Evolutionary conservation across 257 asterid genomes (phyloP), one percentile per base, ranked within the genome.

Genomic region (Cinchona pubescens): DNA sequence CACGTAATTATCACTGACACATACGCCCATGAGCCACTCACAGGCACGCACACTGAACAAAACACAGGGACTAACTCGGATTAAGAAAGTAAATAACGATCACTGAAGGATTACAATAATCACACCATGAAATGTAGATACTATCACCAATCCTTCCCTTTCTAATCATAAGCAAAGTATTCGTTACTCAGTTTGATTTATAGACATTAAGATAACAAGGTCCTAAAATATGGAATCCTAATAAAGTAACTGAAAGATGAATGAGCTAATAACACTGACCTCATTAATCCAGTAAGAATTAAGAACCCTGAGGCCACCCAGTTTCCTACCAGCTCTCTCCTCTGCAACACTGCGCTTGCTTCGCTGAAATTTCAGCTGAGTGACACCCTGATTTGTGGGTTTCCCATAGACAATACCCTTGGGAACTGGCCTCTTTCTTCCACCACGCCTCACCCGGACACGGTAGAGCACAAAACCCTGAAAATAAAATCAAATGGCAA

Each of bases 311-410:
- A 79, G 82, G 32, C 82, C 82, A 56, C 78, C 82, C 12, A 79
- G 48, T 75, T 79, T 79, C 71, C 82, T 67, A 5, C 81, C 81
- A 78, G 81, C 81, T 25, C 81, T 69, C 63, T 78, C 81, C 74
- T 78, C 81, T 2, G 81, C 81, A 62, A 78, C 81, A 27, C 77
- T 71, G 0, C 75, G 69, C 78, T 73, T 79, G 75, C 78, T 73
- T 35, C 78, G 78, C 82, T 79, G 82, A 58, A 79, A 73, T 45
- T 73, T 79, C 66, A 79, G 75, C 61, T 79, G 82, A 29, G 82
- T 79, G 56, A 79, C 82, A 30, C 82, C 82, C 75, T 79, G 82
- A 59, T 79, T 79, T 25, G 82, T 79, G 34, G 82, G 82, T 51
- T 79, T 79, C 2, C 78, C 78, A 46, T 78, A 78, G 1, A 78